phyloP scores from a whole-genome alignment of 805 yeast species.

The Sugiyamaella lignohabitans region DNA sequence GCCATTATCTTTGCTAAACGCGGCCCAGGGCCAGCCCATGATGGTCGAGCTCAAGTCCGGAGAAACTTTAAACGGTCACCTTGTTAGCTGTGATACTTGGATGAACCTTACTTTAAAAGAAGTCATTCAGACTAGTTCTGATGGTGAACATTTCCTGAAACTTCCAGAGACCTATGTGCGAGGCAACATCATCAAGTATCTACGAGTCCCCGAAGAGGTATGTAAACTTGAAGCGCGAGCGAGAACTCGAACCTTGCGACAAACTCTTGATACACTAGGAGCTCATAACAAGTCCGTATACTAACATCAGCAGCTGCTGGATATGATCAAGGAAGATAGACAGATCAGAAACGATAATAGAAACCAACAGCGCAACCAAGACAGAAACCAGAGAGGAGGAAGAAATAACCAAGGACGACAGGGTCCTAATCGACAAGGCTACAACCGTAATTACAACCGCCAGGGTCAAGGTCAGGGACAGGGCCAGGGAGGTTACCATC shows the following conservation, averaged over 20 bases:
- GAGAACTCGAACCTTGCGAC: too few species aligned
- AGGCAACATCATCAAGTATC: constrained; percentile 59
- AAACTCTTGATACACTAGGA: too few species aligned
- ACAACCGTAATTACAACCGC: background rate
- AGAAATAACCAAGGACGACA: constrained; percentile 13
- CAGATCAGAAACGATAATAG: constrained; percentile 32
- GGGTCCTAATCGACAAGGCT: constrained; percentile 6
- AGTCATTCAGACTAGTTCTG: constrained; percentile 48
- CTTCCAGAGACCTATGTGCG: constrained; percentile 72
- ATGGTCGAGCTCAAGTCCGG: constrained; percentile 89
- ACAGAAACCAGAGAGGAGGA: constrained; percentile 15
- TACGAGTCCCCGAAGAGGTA: constrained; percentile 36
- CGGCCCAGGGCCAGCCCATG: constrained; percentile 83
- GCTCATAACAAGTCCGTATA: background rate
- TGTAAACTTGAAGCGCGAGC: background rate
- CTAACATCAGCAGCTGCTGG: constrained; percentile 18
- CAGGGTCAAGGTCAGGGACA: constrained; percentile 1
- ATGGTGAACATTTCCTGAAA: constrained; percentile 56
- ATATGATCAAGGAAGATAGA: constrained; percentile 34
- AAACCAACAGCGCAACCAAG: constrained; percentile 21
- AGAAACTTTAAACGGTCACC: constrained; percentile 76
- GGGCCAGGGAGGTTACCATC: constrained; percentile 13
- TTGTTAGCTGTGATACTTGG: constrained; percentile 86
- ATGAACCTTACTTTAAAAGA: constrained; percentile 85
- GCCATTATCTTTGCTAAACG: constrained; percentile 83